Conservation (phyloP, 768 basidiomycete species). For the Crepidotus variabilis region DNA sequence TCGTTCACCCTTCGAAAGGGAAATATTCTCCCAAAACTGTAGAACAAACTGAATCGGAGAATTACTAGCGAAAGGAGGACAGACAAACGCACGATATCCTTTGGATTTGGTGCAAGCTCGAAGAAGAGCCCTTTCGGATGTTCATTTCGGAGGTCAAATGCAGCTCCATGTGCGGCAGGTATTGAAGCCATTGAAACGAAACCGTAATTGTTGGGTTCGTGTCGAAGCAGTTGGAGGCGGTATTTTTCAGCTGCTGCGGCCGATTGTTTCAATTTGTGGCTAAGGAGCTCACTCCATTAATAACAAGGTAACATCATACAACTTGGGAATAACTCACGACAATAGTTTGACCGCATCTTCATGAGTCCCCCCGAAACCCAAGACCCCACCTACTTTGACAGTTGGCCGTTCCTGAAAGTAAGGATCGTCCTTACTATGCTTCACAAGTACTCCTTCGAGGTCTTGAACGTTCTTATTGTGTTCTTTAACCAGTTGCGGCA, state of each 20-base stretch:
- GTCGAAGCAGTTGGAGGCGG: conserved; percentile 52
- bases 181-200: conserved; percentile 74
- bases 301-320: neutral
- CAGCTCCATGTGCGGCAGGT: conserved; percentile 70
- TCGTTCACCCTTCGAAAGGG: conserved; percentile 46
- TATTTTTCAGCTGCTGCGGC: conserved; percentile 56
- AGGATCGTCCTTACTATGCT: conserved; percentile 60
- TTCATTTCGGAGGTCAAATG: conserved; percentile 52
- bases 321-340: conserved; percentile 12
- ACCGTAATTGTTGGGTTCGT: conserved; percentile 68
- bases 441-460: conserved; percentile 71
- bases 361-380: conserved; percentile 66
- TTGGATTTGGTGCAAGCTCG: conserved; percentile 62
- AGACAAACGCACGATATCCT: conserved; percentile 27
- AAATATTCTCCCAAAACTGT: conserved; percentile 78
- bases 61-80: neutral
- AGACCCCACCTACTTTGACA: conserved; percentile 60
- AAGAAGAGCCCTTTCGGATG: conserved; percentile 62
- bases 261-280: conserved; percentile 34
- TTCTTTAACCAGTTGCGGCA: conserved; percentile 74
- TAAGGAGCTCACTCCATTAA: conserved; percentile 4
- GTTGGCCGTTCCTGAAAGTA: conserved; percentile 56
- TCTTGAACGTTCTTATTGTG: conserved; percentile 76
- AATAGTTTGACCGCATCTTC: conserved; percentile 58
- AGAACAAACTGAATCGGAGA: neutral